Conservation (phyloP, 352 stramenopile genomes). For the Saprolegnia diclina region DNA sequence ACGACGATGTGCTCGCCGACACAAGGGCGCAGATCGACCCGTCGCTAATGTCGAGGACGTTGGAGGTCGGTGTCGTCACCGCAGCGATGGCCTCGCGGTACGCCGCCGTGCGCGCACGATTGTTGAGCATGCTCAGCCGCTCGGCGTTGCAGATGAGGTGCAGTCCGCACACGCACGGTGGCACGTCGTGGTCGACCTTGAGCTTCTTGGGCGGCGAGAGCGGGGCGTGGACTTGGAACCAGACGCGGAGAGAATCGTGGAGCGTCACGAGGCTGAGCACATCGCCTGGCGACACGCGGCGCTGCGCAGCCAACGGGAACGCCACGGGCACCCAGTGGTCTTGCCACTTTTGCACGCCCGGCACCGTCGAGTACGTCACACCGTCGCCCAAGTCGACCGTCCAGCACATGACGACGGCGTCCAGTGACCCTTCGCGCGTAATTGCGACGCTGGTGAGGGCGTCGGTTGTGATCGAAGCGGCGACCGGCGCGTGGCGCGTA, state of each 20-base stretch:
- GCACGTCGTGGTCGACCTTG: constrained; percentile 39
- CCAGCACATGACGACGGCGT: constrained; percentile 83
- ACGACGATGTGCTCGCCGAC: constrained; percentile 40
- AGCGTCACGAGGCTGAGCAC: constrained; percentile 44
- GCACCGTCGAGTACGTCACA: constrained; percentile 62
- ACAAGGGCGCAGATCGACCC: constrained; percentile 61
- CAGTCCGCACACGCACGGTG: constrained; percentile 61
- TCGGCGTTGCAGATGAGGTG: constrained; percentile 78
- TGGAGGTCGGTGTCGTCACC: constrained; percentile 20
- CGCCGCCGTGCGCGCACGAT: constrained; percentile 34
- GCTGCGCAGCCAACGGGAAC: constrained; percentile 44
- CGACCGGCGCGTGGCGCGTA: constrained; percentile 32
- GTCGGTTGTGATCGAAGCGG: constrained; percentile 35
- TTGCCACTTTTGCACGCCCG: constrained; percentile 67
- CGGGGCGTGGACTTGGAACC: constrained; percentile 54
- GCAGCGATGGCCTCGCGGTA: constrained; percentile 40
- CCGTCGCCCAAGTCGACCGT: constrained; percentile 54
- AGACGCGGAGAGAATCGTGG: constrained; percentile 71
- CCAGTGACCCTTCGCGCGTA: constrained; percentile 34
- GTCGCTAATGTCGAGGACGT: constrained; percentile 69
- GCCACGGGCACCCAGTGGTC: constrained; percentile 81
- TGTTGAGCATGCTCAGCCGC: constrained; percentile 65
- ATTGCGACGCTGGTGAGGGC: constrained; percentile 31
- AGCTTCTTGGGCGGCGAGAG: constrained; percentile 36
- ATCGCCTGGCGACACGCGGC: constrained; percentile 30